Percentiles rank a stretch among this genome's conserved stretches.
Evolutionary conservation across 1,284 basidiomycete genomes (phyloP).

Genomic region (Fomitopsis pinicola): DNA sequence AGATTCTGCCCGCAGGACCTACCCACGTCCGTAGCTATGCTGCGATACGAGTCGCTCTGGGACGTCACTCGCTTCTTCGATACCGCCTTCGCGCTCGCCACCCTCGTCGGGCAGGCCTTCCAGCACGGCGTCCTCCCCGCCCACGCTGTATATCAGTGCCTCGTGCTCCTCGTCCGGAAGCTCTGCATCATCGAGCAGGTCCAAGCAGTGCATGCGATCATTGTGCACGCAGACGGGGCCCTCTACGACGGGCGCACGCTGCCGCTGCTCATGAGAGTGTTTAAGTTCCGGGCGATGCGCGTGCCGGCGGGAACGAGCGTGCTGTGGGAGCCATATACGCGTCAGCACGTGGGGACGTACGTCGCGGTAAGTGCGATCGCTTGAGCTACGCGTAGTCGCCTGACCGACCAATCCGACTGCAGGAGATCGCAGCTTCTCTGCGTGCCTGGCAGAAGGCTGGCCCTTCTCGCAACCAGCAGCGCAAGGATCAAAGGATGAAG

Average conservation of each 20-base stretch:
- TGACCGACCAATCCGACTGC: not conserved
- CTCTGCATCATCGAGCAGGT: slow-evolving; percentile 28
- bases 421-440: not conserved
- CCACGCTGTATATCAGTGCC: slow-evolving; percentile 22
- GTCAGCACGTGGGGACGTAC: not conserved
- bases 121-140: slow-evolving; percentile 17
- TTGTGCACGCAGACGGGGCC: slow-evolving; percentile 13
- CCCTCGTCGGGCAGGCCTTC: slow-evolving; percentile 33
- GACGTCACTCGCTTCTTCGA: slow-evolving; percentile 12
- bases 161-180: slow-evolving; percentile 22
- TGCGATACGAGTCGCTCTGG: slow-evolving; percentile 6
- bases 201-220: slow-evolving; percentile 24
- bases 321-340: not conserved
- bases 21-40: slow-evolving; percentile 10
- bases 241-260: slow-evolving; percentile 6
- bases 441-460: not conserved
- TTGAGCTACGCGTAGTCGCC: not conserved
- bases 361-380: not conserved
- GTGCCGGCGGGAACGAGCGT: slow-evolving; percentile 2
- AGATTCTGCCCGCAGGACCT: not conserved
- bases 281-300: not conserved
- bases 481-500: not conserved
- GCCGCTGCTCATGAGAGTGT: not conserved
- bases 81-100: slow-evolving; percentile 23
- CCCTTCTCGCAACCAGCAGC: not conserved